Base-by-base conservation (phyloP, 202 grass and related monocot genomes). In the Zizania palustris region DNA sequence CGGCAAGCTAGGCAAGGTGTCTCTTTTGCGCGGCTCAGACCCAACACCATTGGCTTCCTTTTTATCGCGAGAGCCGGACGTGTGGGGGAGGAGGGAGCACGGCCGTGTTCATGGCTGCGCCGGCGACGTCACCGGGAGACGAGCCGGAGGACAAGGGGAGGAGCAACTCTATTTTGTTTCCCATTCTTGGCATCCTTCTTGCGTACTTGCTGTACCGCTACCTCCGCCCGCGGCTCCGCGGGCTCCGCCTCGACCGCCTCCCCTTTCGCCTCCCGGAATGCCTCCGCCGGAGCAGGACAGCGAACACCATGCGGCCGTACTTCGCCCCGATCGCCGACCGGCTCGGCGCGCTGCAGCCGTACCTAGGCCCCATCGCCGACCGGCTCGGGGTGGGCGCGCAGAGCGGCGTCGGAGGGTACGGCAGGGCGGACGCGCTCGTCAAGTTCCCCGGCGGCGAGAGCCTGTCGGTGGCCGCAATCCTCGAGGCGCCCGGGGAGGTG, bases 401-500 rank as follows among this genome's bases (percentile, higher is more conserved):
- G n/a, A 43, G 16, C 28, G 40, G 19, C 28, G 13, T 11, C 45
- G 65, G 5, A 11, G 50, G 41, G 11, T 33, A 21, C 41, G 45
- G 36, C 28, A 65, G 85, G 50, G 68, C 82, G 1, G 80, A 93
- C 75, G 81, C 82, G 62, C 86, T 99, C 65, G 71, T 96, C 28
- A 89, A 69, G 69, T 99, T 99, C 83, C 71, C 87, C 67, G 96
- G 96, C 21, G 96, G 92, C 1, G 96, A 92, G 83, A 63, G 58
- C 46, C 86, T 99, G 45, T 81, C 96, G 69, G 87, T 95, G 56
- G 86, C 80, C 3, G 88, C 85, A 55, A 95, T 99, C 74, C 83
- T 99, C 59, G 96, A 99, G 80, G 92, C 96, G 18, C 96, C 96
- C 0, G 96, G 96, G 58, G 92, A 99, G 87, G 96, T 99, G 65